Evolutionary conservation across 768 basidiomycete genomes (phyloP).

Genomic region (Suillus placidus): DNA sequence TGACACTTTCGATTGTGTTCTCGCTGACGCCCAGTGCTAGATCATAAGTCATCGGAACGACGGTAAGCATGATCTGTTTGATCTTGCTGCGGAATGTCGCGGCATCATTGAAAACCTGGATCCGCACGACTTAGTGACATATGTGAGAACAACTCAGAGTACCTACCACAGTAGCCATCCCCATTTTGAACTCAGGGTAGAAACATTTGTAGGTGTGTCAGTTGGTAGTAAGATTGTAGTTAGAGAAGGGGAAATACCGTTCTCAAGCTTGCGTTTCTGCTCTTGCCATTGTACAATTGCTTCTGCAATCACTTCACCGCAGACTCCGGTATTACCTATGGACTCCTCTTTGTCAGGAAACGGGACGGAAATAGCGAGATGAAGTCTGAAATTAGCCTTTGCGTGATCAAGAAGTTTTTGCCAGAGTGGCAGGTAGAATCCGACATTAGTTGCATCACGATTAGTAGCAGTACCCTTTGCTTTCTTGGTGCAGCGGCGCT

Average conservation of each 20-base stretch:
- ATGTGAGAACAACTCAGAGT: background rate
- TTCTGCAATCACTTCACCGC: background rate
- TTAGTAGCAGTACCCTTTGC: background rate
- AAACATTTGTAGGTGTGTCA: background rate
- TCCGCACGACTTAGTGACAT: background rate
- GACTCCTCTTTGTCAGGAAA: background rate
- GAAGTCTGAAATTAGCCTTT: background rate
- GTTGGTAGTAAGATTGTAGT: background rate
- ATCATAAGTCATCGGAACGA: background rate
- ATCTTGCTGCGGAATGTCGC: background rate
- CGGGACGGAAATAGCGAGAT: background rate
- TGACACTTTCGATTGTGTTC: background rate
- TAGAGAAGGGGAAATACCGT: background rate
- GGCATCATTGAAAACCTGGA: background rate
- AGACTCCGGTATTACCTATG: background rate
- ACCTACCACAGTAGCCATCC: background rate
- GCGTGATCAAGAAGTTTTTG: background rate
- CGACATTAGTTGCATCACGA: background rate
- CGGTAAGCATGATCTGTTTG: background rate
- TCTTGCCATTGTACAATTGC: background rate
- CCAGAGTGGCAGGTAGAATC: background rate
- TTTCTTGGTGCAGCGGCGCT: background rate
- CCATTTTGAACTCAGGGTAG: background rate
- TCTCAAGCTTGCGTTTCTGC: background rate
- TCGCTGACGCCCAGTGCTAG: background rate